These are phyloP conservation scores for Lentinula sp. DNA, from an alignment of 768 basidiomycete species.

Conservation along the genomic window DNA sequence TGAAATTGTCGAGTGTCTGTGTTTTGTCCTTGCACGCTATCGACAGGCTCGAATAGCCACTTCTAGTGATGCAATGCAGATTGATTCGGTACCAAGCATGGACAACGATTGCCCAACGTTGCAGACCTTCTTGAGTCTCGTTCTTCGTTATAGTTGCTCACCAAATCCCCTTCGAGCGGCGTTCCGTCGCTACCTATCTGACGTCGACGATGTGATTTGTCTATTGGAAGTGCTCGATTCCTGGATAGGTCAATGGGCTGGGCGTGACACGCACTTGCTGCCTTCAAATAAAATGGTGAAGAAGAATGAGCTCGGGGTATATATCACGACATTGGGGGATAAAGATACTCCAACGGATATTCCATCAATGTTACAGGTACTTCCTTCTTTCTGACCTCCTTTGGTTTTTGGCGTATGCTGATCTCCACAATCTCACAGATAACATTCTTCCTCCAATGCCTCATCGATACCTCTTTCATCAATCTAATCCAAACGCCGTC, in stretches of 20 bases:
- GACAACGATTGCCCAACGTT: slow-evolving; percentile 18
- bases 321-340: slow-evolving; percentile 19
- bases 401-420: not conserved
- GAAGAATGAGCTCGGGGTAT: slow-evolving; percentile 37
- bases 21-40: slow-evolving; percentile 33
- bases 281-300: slow-evolving; percentile 31
- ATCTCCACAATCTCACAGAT: slow-evolving; percentile 37
- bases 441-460: slow-evolving; percentile 51
- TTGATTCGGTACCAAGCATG: slow-evolving; percentile 19
- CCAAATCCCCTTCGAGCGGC: slow-evolving; percentile 39
- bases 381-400: not conserved
- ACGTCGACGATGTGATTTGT: slow-evolving; percentile 40
- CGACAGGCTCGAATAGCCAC: slow-evolving; percentile 14
- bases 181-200: slow-evolving; percentile 41
- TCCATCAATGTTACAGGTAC: slow-evolving; percentile 2
- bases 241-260: slow-evolving; percentile 40
- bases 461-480: slow-evolving; percentile 72
- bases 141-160: slow-evolving; percentile 29
- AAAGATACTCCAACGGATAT: not conserved
- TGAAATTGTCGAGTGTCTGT: slow-evolving; percentile 53
- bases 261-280: slow-evolving; percentile 28
- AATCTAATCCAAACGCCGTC: slow-evolving; percentile 59
- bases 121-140: slow-evolving; percentile 25
- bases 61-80: slow-evolving; percentile 29
- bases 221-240: slow-evolving; percentile 41